Base-by-base conservation (phyloP, 805 yeast genomes). In the Suhomyces faveliae region DNA sequence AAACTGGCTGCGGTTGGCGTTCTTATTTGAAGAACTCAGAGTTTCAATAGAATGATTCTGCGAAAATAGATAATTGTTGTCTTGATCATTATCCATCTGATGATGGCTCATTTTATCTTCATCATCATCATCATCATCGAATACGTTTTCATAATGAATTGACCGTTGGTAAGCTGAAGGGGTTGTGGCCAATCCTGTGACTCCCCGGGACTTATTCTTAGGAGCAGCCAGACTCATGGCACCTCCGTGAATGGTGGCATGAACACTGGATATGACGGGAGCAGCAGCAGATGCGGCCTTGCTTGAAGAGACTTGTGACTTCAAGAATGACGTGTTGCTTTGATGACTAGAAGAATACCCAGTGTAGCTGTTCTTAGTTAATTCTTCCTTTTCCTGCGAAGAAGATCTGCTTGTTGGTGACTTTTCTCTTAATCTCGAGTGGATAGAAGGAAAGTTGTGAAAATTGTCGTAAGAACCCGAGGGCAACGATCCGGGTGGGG, bases 71-170 rank as follows among this genome's bases (percentile, higher is more conserved):
- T 40, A 15, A 23, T 25, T 12, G 29, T 8, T 21, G 8, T 19
- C 40, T 21, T 13, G n/a, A 12, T 13, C 13, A 19, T 33, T 10
- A 7, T 38, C 41, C 8, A 6, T 13, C 13, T 38, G 9, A 21
- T 41, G 29, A 23, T 45, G 17, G 29, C 35, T 24, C 22, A 40
- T 35, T 2, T 42, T 51, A n/a, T 57, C 61, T 3, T 55, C 63
- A 4, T 80, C 86, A 25, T 80, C 84, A 33, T 77, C 80, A 35
- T 70, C 75, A 46, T 71, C 76, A 17, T 71, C 77, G 57, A 72
- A 73, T 19, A 72, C 76, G 52, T 67, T 64, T 30, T 64, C 74
- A 55, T 73, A 73, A 25, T 61, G 59, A 17, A 66, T 62, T 2
- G 57, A 54, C 40, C 52, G 44, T 3, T 43, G 51, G 49, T 57